These are phyloP conservation scores for Neurospora sp. DNA, from an alignment of 495 filamentous ascomycete genomes.

Conservation along the genomic window DNA sequence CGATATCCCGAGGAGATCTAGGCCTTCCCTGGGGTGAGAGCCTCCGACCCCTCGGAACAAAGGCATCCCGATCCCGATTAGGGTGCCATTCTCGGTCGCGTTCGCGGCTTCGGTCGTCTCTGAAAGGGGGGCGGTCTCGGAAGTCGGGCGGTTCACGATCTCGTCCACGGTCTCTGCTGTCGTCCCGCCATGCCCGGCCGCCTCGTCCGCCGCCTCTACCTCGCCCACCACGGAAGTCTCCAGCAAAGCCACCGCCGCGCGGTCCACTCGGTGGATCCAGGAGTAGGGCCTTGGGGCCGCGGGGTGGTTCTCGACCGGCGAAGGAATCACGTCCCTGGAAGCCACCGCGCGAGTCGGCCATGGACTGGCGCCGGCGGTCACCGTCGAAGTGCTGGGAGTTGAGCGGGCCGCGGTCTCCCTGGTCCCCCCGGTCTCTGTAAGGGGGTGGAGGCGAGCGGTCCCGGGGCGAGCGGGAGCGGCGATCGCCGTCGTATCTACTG, in stretches of 20 bases:
- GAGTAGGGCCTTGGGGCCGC: constrained; percentile 59
- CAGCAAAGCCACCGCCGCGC: constrained; percentile 36
- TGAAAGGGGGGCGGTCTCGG: constrained; percentile 35
- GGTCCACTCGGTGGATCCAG: constrained; percentile 51
- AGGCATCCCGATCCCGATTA: constrained; percentile 29
- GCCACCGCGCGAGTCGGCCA: constrained; percentile 35
- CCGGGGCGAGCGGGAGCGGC: constrained; percentile 42
- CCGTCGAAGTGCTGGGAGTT: constrained; percentile 36
- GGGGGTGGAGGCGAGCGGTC: constrained; percentile 43
- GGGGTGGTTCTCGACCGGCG: constrained; percentile 44
- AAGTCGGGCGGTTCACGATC: constrained; percentile 45
- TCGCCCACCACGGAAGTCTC: constrained; percentile 35
- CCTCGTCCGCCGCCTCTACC: constrained; percentile 27
- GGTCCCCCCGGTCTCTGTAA: constrained; percentile 43
- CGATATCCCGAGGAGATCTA: constrained; percentile 34
- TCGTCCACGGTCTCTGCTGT: constrained; percentile 51
- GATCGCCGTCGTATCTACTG: constrained; percentile 36
- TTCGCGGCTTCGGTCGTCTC: constrained; percentile 37
- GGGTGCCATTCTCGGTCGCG: constrained; percentile 32
- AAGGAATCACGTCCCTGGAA: constrained; percentile 23
- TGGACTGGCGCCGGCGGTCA: constrained; percentile 37
- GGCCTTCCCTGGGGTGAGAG: constrained; percentile 36
- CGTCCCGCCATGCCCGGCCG: constrained; percentile 43
- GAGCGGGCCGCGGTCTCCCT: constrained; percentile 19
- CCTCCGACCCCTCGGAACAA: constrained; percentile 28